Percentiles rank a stretch among this genome's conserved stretches.
These are phyloP conservation scores for Hericium coralloides DNA, from an alignment of 768 basidiomycete species.

Conservation along the genomic window DNA sequence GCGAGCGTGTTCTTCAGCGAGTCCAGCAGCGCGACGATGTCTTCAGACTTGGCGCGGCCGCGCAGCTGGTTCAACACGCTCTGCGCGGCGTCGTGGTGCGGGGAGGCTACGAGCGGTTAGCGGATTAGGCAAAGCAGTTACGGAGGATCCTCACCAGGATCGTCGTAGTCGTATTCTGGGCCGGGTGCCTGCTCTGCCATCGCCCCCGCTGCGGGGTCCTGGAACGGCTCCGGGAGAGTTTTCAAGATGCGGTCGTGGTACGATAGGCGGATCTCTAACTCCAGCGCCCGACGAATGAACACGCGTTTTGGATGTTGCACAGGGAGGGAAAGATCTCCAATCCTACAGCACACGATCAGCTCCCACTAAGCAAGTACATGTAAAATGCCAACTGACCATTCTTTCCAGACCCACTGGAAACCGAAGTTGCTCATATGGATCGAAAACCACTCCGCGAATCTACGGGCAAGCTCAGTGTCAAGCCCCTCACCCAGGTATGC, in stretches of 20 bases:
- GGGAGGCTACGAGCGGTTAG: constrained; percentile 40
- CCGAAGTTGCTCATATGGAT: constrained; percentile 97
- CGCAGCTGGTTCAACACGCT: constrained; percentile 73
- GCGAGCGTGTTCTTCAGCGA: constrained; percentile 58
- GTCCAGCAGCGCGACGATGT: constrained; percentile 70
- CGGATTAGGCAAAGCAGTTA: background rate
- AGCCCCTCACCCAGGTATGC: constrained; percentile 71
- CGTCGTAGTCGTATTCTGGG: constrained; percentile 78
- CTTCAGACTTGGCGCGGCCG: constrained; percentile 71
- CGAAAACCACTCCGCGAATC: constrained; percentile 93
- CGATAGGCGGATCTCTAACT: constrained; percentile 83
- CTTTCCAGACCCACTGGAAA: constrained; percentile 99
- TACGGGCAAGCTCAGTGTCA: constrained; percentile 73
- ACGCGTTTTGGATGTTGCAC: constrained; percentile 77
- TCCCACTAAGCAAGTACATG: background rate
- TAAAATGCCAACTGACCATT: constrained; percentile 57
- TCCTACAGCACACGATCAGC: constrained; percentile 38
- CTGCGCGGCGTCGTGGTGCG: constrained; percentile 74
- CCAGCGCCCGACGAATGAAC: constrained; percentile 81
- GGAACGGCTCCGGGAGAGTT: constrained; percentile 80
- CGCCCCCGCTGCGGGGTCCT: constrained; percentile 48
- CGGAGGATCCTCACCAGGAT: constrained; percentile 43
- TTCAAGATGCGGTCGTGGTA: constrained; percentile 91
- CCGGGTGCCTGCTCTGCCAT: constrained; percentile 68
- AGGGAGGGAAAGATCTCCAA: constrained; percentile 70